Conservation (phyloP, 2,329 filamentous ascomycete genomes). For the Curvularia verruculosa region DNA sequence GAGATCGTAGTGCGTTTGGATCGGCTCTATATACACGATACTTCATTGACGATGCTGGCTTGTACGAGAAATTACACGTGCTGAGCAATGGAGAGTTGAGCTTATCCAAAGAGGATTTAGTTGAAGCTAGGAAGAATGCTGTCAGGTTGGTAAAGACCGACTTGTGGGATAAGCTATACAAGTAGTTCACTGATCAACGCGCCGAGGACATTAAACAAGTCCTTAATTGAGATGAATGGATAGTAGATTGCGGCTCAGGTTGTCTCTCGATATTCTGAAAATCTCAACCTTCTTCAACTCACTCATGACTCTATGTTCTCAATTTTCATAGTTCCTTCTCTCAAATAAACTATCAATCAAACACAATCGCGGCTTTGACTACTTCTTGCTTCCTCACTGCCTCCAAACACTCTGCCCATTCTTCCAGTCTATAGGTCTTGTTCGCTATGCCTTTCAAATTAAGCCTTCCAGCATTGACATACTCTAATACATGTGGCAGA, state of each 20-base stretch:
- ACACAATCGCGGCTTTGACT: slow-evolving; percentile 76
- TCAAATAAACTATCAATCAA: slow-evolving; percentile 53
- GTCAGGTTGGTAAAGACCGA: slow-evolving; percentile 15
- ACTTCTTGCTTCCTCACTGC: slow-evolving; percentile 74
- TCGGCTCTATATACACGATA: slow-evolving; percentile 59
- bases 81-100: slow-evolving; percentile 62
- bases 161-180: slow-evolving; percentile 11
- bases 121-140: slow-evolving; percentile 58
- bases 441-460: slow-evolving; percentile 73
- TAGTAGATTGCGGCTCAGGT: not conserved
- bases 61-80: slow-evolving; percentile 41
- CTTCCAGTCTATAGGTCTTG: slow-evolving; percentile 74
- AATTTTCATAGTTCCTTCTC: not conserved
- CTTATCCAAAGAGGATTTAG: slow-evolving; percentile 64
- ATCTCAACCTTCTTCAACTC: too few relatives aligned
- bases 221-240: not conserved
- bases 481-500: slow-evolving; percentile 37
- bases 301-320: not conserved
- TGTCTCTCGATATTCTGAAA: not conserved
- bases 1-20: slow-evolving; percentile 53
- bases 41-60: slow-evolving; percentile 53
- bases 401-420: slow-evolving; percentile 73
- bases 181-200: not conserved
- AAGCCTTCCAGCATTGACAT: slow-evolving; percentile 64
- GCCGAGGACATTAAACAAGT: not conserved